phyloP scores from a whole-genome alignment of 495 filamentous ascomycete species.

The Penicillium argentinense region DNA sequence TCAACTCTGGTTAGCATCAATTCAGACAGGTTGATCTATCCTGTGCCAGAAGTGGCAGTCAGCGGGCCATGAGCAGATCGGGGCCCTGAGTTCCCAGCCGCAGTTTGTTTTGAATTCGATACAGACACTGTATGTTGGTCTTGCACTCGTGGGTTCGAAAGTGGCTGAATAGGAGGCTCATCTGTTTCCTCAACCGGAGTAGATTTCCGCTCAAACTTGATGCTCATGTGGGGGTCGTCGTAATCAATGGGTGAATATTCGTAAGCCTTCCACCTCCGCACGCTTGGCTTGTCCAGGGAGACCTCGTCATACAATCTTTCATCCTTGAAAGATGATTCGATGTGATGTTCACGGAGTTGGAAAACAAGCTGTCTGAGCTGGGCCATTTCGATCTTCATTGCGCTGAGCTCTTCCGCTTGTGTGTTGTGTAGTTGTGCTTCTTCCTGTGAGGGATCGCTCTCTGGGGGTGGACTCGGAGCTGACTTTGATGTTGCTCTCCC shows the following conservation, averaged over 20 bases:
- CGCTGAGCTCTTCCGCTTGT: slow-evolving; percentile 26
- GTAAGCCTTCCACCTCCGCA: no score
- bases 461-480: background rate
- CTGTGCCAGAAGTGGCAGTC: no score
- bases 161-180: no score
- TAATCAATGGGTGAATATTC: background rate
- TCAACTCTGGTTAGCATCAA: no score
- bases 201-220: slow-evolving; percentile 17
- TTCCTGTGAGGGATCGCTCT: background rate
- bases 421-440: slow-evolving; percentile 3
- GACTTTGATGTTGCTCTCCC: background rate
- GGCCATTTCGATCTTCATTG: slow-evolving; percentile 33
- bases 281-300: no score
- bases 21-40: no score
- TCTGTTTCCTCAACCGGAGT: slow-evolving; percentile 1
- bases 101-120: no score
- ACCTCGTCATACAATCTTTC: no score
- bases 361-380: slow-evolving; percentile 37
- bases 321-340: slow-evolving; percentile 14
- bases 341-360: slow-evolving; percentile 27
- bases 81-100: no score
- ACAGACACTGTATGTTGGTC: no score
- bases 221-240: slow-evolving; percentile 6
- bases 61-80: no score
- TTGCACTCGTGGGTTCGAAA: no score